phyloP scores from a whole-genome alignment of 2,329 filamentous ascomycete species.

The Sporothrix dimorphospora region DNA sequence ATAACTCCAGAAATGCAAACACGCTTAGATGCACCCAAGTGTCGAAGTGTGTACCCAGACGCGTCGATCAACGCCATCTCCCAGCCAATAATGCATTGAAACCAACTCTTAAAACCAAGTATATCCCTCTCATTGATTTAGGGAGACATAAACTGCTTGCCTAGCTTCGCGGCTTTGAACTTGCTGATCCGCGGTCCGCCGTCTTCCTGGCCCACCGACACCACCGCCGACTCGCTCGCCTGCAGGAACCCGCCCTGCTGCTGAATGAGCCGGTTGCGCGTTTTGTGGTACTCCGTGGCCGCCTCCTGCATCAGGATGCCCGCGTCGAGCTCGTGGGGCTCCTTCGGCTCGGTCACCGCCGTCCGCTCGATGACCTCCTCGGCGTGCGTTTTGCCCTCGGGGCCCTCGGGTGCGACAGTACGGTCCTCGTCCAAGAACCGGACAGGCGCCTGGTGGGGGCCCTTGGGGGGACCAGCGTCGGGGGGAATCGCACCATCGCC shows the following conservation, averaged over 20 bases:
- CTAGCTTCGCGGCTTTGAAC: slow-evolving; percentile 71
- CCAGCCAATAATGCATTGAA: background rate
- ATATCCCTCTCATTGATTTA: background rate
- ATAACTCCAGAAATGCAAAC: background rate
- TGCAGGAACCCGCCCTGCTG: slow-evolving; percentile 79
- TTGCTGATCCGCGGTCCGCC: slow-evolving; percentile 68
- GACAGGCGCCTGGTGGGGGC: slow-evolving; percentile 50
- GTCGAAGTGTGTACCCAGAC: background rate
- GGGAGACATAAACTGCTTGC: slow-evolving; percentile 24
- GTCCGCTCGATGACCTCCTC: slow-evolving; percentile 61
- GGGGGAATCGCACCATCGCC: slow-evolving; percentile 33
- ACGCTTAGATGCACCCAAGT: background rate
- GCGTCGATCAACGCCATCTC: background rate
- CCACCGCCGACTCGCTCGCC: slow-evolving; percentile 68
- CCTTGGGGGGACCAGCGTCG: slow-evolving; percentile 40
- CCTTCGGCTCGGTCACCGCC: slow-evolving; percentile 40
- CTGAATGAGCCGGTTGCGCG: slow-evolving; percentile 82
- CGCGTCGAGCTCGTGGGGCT: slow-evolving; percentile 71
- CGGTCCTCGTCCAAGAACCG: slow-evolving; percentile 46
- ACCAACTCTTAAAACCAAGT: background rate
- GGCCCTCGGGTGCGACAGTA: slow-evolving; percentile 45
- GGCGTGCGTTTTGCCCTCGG: slow-evolving; percentile 61
- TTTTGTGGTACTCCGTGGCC: slow-evolving; percentile 77
- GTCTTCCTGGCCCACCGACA: slow-evolving; percentile 69
- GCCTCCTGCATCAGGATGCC: slow-evolving; percentile 75